Percentiles rank a stretch among this genome's conserved stretches.
Conservation (phyloP, 306 rosid species). For the Glycine tomentella region DNA sequence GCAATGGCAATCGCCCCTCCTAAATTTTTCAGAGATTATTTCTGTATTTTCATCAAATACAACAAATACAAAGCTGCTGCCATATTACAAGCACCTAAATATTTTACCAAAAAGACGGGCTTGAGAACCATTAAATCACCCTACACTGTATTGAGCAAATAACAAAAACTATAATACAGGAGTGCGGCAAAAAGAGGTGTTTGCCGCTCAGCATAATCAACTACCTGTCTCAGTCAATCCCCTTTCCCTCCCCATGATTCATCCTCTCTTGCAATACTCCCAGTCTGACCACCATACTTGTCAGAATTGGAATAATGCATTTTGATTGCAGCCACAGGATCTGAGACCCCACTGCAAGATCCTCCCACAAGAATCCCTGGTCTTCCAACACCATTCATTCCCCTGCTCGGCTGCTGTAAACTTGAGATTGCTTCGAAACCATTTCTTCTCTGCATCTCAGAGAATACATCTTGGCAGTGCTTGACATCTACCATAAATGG, state of each 20-base stretch:
- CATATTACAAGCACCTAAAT: slow-evolving; percentile 78
- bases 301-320: slow-evolving; percentile 81
- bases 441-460: slow-evolving; percentile 74
- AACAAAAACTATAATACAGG: slow-evolving; percentile 78
- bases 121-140: slow-evolving; percentile 60
- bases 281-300: slow-evolving; percentile 71
- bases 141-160: slow-evolving; percentile 64
- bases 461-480: slow-evolving; percentile 64
- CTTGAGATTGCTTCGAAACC: slow-evolving; percentile 74
- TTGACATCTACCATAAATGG: slow-evolving; percentile 77
- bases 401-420: slow-evolving; percentile 84
- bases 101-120: slow-evolving; percentile 64
- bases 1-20: slow-evolving; percentile 55
- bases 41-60: slow-evolving; percentile 81
- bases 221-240: slow-evolving; percentile 70
- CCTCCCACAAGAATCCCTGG: slow-evolving; percentile 78
- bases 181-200: slow-evolving; percentile 56
- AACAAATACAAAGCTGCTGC: slow-evolving; percentile 81
- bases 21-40: slow-evolving; percentile 68
- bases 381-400: slow-evolving; percentile 79
- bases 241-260: slow-evolving; percentile 82
- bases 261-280: slow-evolving; percentile 66
- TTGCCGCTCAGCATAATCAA: slow-evolving; percentile 61
- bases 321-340: slow-evolving; percentile 92
- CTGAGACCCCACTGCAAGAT: slow-evolving; percentile 75